phyloP scores from a whole-genome alignment of 371 early-diverging fungal genomes.

The Mortierella sp. region DNA sequence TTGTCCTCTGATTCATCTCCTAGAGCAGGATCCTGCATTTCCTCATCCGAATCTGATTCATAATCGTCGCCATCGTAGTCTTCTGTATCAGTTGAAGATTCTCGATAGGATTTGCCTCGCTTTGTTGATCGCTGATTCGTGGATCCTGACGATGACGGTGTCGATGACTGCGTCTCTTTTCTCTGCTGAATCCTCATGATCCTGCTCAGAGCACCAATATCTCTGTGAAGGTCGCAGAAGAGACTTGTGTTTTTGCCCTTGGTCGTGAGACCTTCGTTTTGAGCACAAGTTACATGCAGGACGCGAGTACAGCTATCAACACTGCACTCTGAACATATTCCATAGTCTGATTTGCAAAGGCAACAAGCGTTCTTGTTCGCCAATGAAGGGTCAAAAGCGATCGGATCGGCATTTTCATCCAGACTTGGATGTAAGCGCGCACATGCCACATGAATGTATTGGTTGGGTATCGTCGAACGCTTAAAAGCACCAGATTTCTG shows the following conservation, averaged over 20 bases:
- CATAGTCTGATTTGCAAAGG: constrained; percentile 39
- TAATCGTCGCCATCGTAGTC: constrained; percentile 27
- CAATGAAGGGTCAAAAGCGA: constrained; percentile 27
- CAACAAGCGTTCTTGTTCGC: constrained; percentile 24
- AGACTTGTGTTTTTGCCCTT: constrained; percentile 26
- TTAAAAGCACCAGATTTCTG: constrained; percentile 64
- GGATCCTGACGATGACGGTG: constrained; percentile 14
- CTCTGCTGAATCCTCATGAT: constrained; percentile 24
- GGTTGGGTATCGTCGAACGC: constrained; percentile 61
- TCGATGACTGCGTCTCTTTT: not conserved
- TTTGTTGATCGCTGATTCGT: constrained; percentile 58
- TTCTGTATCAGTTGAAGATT: constrained; percentile 58
- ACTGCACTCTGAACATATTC: constrained; percentile 36
- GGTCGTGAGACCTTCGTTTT: constrained; percentile 24
- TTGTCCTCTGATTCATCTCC: constrained; percentile 23
- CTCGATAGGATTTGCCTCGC: constrained; percentile 52
- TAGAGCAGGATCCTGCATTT: not conserved
- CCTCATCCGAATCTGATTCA: constrained; percentile 23
- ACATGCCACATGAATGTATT: constrained; percentile 72
- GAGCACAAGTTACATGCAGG: constrained; percentile 54
- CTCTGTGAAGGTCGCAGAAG: constrained; percentile 39
- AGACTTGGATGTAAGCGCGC: constrained; percentile 51
- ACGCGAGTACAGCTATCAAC: constrained; percentile 24
- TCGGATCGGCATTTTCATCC: constrained; percentile 29
- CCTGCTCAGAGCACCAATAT: constrained; percentile 22